Evolutionary conservation across 2,329 filamentous ascomycete genomes (phyloP).

Genomic region (Neurospora crassa): DNA sequence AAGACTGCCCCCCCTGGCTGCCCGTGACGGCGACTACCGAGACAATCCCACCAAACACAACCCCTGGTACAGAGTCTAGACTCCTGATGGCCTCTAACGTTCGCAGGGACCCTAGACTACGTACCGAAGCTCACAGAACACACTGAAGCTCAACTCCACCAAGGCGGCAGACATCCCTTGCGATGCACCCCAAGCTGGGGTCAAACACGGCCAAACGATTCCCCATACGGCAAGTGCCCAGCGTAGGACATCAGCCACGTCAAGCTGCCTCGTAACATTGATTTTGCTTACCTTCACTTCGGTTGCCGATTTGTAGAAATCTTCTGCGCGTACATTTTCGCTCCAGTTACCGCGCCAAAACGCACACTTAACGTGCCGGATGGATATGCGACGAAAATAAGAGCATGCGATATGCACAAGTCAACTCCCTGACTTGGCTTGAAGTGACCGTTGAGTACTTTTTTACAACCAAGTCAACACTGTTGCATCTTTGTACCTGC

Average conservation of each 20-base stretch:
- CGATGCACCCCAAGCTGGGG: not conserved
- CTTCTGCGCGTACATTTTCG: too few species aligned
- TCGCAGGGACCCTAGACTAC: not conserved
- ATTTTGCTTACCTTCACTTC: too few species aligned
- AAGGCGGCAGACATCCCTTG: not conserved
- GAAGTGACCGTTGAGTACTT: too few species aligned
- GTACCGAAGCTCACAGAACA: not conserved
- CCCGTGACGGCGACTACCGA: not conserved
- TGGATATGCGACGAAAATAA: too few species aligned
- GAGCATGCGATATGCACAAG: too few species aligned
- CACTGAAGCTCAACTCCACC: not conserved
- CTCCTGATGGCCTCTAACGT: not conserved
- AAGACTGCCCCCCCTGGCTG: too few species aligned
- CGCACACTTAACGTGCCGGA: too few species aligned
- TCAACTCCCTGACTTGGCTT: too few species aligned
- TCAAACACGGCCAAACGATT: not conserved
- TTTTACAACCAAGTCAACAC: not conserved
- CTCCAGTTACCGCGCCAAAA: too few species aligned
- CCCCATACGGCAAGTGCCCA: not conserved
- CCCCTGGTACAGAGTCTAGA: not conserved
- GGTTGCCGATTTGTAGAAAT: too few species aligned
- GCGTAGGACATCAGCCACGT: too few species aligned
- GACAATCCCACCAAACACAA: not conserved
- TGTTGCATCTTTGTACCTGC: not conserved
- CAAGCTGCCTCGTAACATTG: too few species aligned